These are phyloP conservation scores for Hyaloscypha hepaticicola DNA, from an alignment of 495 filamentous ascomycete species.

Conservation along the genomic window DNA sequence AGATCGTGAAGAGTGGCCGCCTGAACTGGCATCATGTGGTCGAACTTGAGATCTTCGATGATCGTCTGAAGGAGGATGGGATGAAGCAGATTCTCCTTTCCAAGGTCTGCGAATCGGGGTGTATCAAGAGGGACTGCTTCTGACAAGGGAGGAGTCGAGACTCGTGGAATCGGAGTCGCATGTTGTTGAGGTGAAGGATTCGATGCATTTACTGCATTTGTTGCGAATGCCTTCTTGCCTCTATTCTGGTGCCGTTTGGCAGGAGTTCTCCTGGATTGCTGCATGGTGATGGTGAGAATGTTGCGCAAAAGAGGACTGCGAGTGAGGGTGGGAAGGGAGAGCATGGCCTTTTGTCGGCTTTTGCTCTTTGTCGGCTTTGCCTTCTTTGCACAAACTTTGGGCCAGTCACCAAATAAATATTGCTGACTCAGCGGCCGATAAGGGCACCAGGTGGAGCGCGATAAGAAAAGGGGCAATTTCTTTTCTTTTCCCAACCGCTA, in stretches of 20 bases:
- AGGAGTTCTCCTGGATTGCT: constrained; percentile 19
- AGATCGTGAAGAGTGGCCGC: constrained; percentile 41
- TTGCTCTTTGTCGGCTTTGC: not conserved
- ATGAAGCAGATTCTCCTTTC: constrained; percentile 36
- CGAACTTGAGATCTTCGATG: constrained; percentile 42
- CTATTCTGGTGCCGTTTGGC: constrained; percentile 20
- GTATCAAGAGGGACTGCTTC: constrained; percentile 34
- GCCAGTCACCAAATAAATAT: not conserved
- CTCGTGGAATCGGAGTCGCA: constrained; percentile 13
- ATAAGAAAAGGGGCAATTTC: not conserved
- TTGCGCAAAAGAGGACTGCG: constrained; percentile 16
- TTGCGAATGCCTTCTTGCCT: constrained; percentile 23
- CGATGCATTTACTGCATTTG: constrained; percentile 7
- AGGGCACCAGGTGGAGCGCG: constrained; percentile 4
- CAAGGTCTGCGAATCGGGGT: constrained; percentile 37
- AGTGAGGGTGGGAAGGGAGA: constrained; percentile 16
- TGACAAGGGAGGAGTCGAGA: constrained; percentile 30
- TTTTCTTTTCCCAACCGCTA: too few species aligned
- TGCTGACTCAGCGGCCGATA: constrained; percentile 20
- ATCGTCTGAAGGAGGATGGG: constrained; percentile 39
- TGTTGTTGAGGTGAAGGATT: constrained; percentile 3
- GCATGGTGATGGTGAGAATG: constrained; percentile 23
- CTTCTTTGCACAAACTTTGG: constrained; percentile 18
- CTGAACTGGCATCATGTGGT: constrained; percentile 47
- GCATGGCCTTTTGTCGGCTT: constrained; percentile 12